phyloP scores from a whole-genome alignment of 306 rosid genomes.

The Dalbergia cultrata region DNA sequence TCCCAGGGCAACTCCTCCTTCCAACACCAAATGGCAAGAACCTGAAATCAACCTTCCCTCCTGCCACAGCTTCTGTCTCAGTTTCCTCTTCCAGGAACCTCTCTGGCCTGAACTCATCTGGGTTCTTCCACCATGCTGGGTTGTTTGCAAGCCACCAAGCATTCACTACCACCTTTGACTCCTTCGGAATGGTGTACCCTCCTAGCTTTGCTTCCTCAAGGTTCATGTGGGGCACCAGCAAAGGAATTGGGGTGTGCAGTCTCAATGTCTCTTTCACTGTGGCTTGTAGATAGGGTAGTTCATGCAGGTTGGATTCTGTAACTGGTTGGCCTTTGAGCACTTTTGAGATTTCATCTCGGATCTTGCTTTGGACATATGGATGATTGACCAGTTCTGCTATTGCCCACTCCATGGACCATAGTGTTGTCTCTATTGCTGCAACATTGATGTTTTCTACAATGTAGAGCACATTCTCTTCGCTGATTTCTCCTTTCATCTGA shows the following conservation, averaged over 20 bases:
- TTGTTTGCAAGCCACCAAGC: conserved; percentile 95
- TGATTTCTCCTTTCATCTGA: conserved; percentile 79
- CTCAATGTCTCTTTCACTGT: conserved; percentile 81
- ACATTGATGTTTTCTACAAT: conserved; percentile 87
- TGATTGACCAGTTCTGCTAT: conserved; percentile 85
- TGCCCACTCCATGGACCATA: conserved; percentile 96
- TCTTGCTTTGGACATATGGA: conserved; percentile 68
- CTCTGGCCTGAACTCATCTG: conserved; percentile 81
- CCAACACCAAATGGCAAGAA: conserved; percentile 85
- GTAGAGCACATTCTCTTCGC: conserved; percentile 78
- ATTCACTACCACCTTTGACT: conserved; percentile 84
- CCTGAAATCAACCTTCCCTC: conserved; percentile 79
- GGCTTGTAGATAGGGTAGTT: conserved; percentile 77
- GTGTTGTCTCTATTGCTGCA: conserved; percentile 88
- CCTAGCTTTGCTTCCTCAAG: conserved; percentile 85
- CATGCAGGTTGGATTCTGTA: conserved; percentile 72
- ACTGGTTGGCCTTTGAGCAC: conserved; percentile 64
- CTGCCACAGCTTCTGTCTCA: conserved; percentile 66
- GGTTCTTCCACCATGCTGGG: conserved; percentile 80
- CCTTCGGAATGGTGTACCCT: conserved; percentile 71
- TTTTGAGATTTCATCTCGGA: conserved; percentile 69
- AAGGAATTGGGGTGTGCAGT: conserved; percentile 78
- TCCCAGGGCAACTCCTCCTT: conserved; percentile 90
- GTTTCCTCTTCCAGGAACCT: conserved; percentile 80
- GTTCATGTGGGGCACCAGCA: conserved; percentile 93